Conservation (phyloP, 768 basidiomycete genomes). For the Pulveroboletus sp. region DNA sequence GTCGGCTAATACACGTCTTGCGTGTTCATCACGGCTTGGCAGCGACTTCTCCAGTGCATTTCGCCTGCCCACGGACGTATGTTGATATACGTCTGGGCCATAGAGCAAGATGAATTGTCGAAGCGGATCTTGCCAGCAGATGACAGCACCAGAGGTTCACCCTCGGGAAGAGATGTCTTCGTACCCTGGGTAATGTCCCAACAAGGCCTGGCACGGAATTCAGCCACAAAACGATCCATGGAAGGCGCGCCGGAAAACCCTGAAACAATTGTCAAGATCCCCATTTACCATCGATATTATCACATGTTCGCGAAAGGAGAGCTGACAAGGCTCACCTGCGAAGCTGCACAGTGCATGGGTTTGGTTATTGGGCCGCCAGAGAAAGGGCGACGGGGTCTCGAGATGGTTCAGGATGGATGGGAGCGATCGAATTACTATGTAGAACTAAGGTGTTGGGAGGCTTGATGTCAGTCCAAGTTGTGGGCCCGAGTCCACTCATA, state of each 20-base stretch:
- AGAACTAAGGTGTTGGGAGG: constrained; percentile 63
- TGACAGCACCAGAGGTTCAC: background rate
- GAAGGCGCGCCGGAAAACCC: background rate
- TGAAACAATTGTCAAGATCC: constrained; percentile 2
- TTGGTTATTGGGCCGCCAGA: constrained; percentile 44
- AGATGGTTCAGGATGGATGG: constrained; percentile 74
- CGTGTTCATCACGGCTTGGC: background rate
- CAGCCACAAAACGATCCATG: constrained; percentile 7
- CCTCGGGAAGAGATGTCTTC: constrained; percentile 71
- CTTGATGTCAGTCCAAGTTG: constrained; percentile 18
- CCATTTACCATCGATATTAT: constrained; percentile 85
- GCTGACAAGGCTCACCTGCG: constrained; percentile 52
- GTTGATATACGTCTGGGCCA: constrained; percentile 95
- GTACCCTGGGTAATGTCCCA: constrained; percentile 79
- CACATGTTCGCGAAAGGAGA: constrained; percentile 91
- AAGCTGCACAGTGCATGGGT: constrained; percentile 58
- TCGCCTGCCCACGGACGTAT: constrained; percentile 68
- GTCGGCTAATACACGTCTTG: constrained; percentile 5
- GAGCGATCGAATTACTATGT: constrained; percentile 88
- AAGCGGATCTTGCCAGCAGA: constrained; percentile 57
- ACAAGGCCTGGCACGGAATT: constrained; percentile 21
- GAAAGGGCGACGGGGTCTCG: constrained; percentile 42
- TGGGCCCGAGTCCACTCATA: constrained; percentile 2
- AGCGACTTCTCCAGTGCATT: constrained; percentile 64
- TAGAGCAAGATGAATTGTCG: constrained; percentile 84